Conservation (phyloP, 108 stramenopile species). For the Cylindrotheca fusiformis region DNA sequence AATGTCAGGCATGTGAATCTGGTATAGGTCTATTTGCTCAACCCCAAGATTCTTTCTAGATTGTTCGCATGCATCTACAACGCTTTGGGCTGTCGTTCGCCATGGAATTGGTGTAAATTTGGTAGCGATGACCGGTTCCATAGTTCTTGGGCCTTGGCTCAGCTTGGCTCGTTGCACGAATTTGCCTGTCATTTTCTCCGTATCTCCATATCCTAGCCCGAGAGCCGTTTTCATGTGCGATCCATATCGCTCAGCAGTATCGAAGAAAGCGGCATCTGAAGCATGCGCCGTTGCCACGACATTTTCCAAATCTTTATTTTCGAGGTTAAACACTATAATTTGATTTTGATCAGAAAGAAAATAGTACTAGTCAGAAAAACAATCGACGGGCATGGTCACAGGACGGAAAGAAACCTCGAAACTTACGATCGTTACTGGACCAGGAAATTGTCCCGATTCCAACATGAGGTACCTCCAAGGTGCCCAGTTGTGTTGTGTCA, state of each 20-base stretch:
- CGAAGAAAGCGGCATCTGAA: slow-evolving; percentile 51
- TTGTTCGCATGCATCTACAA: slow-evolving; percentile 62
- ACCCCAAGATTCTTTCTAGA: slow-evolving; percentile 59
- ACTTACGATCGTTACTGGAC: slow-evolving; percentile 42
- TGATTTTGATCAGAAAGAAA: not conserved
- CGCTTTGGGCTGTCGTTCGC: slow-evolving; percentile 50
- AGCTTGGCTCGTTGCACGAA: slow-evolving; percentile 13
- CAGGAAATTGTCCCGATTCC: slow-evolving; percentile 64
- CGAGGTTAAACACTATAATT: slow-evolving; percentile 29
- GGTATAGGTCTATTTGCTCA: slow-evolving; percentile 64
- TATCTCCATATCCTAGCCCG: slow-evolving; percentile 55
- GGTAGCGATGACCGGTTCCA: slow-evolving; percentile 45
- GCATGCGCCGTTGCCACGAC: slow-evolving; percentile 30
- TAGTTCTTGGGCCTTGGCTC: slow-evolving; percentile 3
- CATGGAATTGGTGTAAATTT: slow-evolving; percentile 72
- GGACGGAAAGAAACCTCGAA: too few relatives aligned
- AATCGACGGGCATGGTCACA: too few relatives aligned
- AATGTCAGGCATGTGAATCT: slow-evolving; percentile 77
- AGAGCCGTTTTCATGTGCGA: slow-evolving; percentile 53
- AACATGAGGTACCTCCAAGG: slow-evolving; percentile 44
- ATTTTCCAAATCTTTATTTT: slow-evolving; percentile 40
- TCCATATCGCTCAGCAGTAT: slow-evolving; percentile 70
- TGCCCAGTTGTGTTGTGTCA: slow-evolving; percentile 50
- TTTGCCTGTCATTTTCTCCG: slow-evolving; percentile 41
- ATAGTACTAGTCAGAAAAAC: not conserved